Percentiles rank a stretch among this genome's conserved stretches.
phyloP scores from a whole-genome alignment of 2,329 filamentous ascomycete species.

The Aureobasidium sp. region DNA sequence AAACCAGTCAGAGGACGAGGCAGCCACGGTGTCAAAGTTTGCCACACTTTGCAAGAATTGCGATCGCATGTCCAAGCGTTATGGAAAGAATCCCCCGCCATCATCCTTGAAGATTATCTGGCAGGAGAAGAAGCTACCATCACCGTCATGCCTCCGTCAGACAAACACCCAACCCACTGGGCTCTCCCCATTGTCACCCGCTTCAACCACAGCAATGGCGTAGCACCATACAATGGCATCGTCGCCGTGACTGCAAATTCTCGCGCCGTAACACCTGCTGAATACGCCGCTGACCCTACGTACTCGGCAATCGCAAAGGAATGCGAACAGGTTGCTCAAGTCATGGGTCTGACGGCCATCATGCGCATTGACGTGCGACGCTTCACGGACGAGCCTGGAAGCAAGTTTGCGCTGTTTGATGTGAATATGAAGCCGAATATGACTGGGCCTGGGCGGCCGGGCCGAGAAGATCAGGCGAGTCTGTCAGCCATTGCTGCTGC shows the following conservation, averaged over 20 bases:
- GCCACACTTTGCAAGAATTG: conserved; percentile 29
- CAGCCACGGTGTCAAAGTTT: conserved; percentile 46
- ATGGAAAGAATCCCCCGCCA: conserved; percentile 30
- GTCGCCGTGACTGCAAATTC: conserved; percentile 46
- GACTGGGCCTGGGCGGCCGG: conserved; percentile 43
- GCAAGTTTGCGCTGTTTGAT: conserved; percentile 43
- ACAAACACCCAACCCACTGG: conserved; percentile 32
- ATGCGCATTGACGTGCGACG: conserved; percentile 44
- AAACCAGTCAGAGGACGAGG: conserved; percentile 46
- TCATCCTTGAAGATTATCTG: conserved; percentile 46
- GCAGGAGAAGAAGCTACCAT: conserved; percentile 45
- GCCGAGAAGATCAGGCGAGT: conserved; percentile 43
- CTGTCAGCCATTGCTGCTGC: conserved; percentile 40
- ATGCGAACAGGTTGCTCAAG: conserved; percentile 35
- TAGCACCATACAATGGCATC: conserved; percentile 45
- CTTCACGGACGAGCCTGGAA: conserved; percentile 25
- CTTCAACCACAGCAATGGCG: conserved; percentile 43
- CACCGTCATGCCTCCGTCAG: conserved; percentile 45
- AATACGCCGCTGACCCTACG: conserved; percentile 28
- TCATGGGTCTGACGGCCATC: conserved; percentile 38
- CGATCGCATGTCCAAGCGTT: conserved; percentile 31
- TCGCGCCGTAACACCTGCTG: conserved; percentile 29
- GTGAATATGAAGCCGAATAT: conserved; percentile 49
- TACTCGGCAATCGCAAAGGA: conserved; percentile 33
- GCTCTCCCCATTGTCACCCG: conserved; percentile 40